Evolutionary conservation across 2,329 filamentous ascomycete genomes (phyloP), one percentile per base, ranked within the genome.

Genomic region (Kalaharituber pfeilii): DNA sequence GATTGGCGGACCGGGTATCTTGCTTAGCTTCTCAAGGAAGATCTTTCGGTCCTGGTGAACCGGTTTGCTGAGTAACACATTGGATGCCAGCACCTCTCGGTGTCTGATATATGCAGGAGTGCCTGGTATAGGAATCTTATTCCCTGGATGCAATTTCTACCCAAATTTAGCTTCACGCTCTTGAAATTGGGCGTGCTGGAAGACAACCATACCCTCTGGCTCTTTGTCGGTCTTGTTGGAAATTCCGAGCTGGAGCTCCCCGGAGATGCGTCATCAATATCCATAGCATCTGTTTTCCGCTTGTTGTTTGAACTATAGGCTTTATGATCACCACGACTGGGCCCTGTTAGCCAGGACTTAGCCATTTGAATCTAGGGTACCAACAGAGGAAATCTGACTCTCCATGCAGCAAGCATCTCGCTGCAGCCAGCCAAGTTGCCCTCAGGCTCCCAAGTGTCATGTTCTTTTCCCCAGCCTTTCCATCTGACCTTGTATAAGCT

Each of bases 1-100:
- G 25, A 86, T 73, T 1, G 78, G 77, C 6, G 62, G 62, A 2
- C 62, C 62, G n/a, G 52, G 56, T 1, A 64, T 45, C 5, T 52
- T 33, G 26, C 56, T 49, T 5, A 64, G 55, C 24, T 64, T 64
- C 30, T 58, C 51, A 5, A 58, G 36, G 24, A 62, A 64, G 8
- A 42, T 55, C 5, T 53, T 18, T 1, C 59, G 58, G 20, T 63
- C 57, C 2, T 59, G 60, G 22, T 64, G 60, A 13, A 27, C 39
- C 29, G 27, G 25, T 13, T n/a, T n/a, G 55, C 53, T 1, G 49
- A n/a, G n/a, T 56, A n/a, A n/a, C 58, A 1, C 36, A 25, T 4
- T 50, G 18, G 13, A 29, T 11, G 39, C 13, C 26, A 9, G 50
- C 13, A 25, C 6, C 20, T 18, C 20, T 20, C 2, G 26, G 6